Evolutionary conservation across 441 rosid species (phyloP).

Genomic region (Manihot esculenta): DNA sequence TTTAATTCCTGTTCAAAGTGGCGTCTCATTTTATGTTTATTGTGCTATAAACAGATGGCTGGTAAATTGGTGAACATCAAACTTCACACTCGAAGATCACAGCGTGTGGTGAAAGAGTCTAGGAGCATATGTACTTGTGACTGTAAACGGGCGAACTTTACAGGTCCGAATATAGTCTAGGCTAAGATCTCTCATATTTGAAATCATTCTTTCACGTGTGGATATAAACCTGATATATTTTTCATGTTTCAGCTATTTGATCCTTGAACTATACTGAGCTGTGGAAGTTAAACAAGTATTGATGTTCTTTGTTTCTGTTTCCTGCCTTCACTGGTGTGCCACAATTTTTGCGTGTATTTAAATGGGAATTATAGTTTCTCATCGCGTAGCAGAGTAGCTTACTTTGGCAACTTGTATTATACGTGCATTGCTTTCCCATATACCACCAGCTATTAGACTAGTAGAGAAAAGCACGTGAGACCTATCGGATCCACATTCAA

Average conservation of each 20-base stretch:
- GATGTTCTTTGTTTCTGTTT: not conserved
- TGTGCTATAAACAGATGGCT: slow-evolving; percentile 45
- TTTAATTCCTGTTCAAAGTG: not conserved
- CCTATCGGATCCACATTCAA: too few species aligned
- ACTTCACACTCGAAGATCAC: slow-evolving; percentile 74
- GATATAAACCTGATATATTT: not conserved
- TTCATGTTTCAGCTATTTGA: not conserved
- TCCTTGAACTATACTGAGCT: not conserved
- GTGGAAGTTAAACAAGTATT: not conserved
- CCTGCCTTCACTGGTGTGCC: not conserved
- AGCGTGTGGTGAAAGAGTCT: slow-evolving; percentile 69
- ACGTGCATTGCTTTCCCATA: too few species aligned
- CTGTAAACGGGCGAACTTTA: slow-evolving; percentile 55
- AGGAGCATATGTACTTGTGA: slow-evolving; percentile 74
- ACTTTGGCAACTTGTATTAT: too few species aligned
- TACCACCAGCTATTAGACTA: too few species aligned
- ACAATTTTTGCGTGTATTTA: not conserved
- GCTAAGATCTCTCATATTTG: not conserved
- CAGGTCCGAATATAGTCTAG: slow-evolving; percentile 25
- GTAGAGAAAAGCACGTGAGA: too few species aligned
- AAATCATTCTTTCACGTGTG: not conserved
- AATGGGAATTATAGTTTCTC: too few species aligned
- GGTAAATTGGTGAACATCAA: slow-evolving; percentile 81
- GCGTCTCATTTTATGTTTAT: not conserved
- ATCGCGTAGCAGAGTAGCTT: slow-evolving; percentile 31